phyloP scores from a whole-genome alignment of 2,329 filamentous ascomycete genomes.

The Colletotrichum australisinense region DNA sequence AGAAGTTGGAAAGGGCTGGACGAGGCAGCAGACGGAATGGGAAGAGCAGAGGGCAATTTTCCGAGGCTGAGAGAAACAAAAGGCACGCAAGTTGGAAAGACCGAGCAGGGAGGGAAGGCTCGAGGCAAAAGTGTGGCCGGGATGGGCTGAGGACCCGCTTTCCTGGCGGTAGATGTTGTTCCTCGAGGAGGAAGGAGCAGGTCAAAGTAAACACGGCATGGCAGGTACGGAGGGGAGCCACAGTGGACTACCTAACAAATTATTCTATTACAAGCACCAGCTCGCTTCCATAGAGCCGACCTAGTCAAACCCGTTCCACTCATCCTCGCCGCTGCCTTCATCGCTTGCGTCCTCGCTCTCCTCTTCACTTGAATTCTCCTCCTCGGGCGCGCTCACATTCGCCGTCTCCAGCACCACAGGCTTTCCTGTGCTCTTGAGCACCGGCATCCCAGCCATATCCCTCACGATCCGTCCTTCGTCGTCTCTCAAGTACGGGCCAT shows the following conservation, averaged over 20 bases:
- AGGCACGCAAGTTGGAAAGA: background rate
- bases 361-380: conserved; percentile 4
- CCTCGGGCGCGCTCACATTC: conserved; percentile 27
- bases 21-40: background rate
- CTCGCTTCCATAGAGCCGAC: background rate
- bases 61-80: background rate
- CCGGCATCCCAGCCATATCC: conserved; percentile 52
- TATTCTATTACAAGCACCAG: background rate
- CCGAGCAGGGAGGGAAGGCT: no score
- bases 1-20: background rate
- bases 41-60: background rate
- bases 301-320: conserved; percentile 40
- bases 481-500: conserved; percentile 66
- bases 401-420: conserved; percentile 40
- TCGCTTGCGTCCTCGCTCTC: conserved; percentile 31
- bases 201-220: background rate
- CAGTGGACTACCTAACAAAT: background rate
- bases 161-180: background rate
- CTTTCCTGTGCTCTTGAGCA: conserved; percentile 49
- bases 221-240: background rate
- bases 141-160: background rate
- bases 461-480: conserved; percentile 63
- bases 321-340: conserved; percentile 49
- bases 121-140: no score
- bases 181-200: background rate